Evolutionary conservation across 2,329 filamentous ascomycete species (phyloP).

Genomic region (Sporothrix variecibatus): DNA sequence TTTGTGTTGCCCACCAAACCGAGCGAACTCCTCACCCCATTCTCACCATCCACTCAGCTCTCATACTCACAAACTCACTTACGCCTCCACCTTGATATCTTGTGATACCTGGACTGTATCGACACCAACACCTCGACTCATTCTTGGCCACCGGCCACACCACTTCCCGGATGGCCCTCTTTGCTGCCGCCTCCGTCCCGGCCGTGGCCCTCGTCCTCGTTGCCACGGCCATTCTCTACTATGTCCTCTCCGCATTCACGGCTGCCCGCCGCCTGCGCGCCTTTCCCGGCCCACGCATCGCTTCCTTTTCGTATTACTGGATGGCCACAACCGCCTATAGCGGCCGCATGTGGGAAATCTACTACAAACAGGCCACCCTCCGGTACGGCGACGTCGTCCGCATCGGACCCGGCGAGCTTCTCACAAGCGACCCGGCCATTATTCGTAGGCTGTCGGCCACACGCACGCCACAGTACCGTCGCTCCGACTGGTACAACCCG

Average conservation of each 20-base stretch:
- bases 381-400: slow-evolving; percentile 38
- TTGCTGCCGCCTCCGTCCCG: background rate
- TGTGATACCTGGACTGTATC: background rate
- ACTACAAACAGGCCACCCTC: slow-evolving; percentile 31
- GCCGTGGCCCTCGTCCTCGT: background rate
- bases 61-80: background rate
- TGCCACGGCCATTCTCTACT: slow-evolving; percentile 20
- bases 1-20: background rate
- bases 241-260: slow-evolving; percentile 28
- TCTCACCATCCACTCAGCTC: background rate
- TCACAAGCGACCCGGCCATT: slow-evolving; percentile 40
- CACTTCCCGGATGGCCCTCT: slow-evolving; percentile 14
- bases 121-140: background rate
- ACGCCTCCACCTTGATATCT: background rate
- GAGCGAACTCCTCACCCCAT: background rate
- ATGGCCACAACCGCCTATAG: slow-evolving; percentile 32
- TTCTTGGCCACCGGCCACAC: background rate
- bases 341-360: slow-evolving; percentile 33
- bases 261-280: slow-evolving; percentile 33
- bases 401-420: slow-evolving; percentile 42
- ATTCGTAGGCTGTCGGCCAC: slow-evolving; percentile 37
- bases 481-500: slow-evolving; percentile 46
- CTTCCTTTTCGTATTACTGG: slow-evolving; percentile 41
- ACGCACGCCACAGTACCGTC: slow-evolving; percentile 35
- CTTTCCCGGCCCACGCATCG: slow-evolving; percentile 36